Percentiles rank a stretch among this genome's conserved stretches.
Evolutionary conservation across 352 stramenopile species (phyloP).

Genomic region (Pythium aphanidermatum): DNA sequence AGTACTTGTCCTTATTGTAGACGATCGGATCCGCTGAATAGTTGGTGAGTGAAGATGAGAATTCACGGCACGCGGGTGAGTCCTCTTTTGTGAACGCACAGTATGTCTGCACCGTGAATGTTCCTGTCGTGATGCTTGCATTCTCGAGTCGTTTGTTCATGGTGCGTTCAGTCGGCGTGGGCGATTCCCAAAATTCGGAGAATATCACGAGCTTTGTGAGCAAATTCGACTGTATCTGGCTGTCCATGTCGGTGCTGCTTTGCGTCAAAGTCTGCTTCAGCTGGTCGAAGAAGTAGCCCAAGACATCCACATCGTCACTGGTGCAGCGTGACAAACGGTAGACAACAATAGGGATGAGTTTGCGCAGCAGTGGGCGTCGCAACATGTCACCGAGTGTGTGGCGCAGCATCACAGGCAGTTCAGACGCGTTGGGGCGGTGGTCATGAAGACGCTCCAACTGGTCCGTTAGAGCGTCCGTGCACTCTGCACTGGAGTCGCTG

Average conservation of each 20-base stretch:
- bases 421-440: neutral
- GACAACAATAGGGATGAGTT: conserved; percentile 20
- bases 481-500: neutral
- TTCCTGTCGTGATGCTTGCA: conserved; percentile 8
- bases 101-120: conserved; percentile 11
- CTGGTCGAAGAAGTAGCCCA: conserved; percentile 12
- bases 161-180: conserved; percentile 2
- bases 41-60: neutral
- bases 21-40: conserved; percentile 14
- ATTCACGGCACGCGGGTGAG: neutral
- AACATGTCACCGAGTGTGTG: conserved; percentile 13
- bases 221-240: conserved; percentile 9
- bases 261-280: neutral
- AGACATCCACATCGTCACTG: conserved; percentile 12
- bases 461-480: neutral
- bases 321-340: conserved; percentile 23
- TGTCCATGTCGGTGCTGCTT: neutral
- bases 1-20: conserved; percentile 23
- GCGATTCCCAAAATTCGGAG: conserved; percentile 22
- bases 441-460: conserved; percentile 2
- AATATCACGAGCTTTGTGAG: conserved; percentile 19
- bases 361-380: conserved; percentile 4
- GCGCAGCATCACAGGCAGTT: conserved; percentile 2
- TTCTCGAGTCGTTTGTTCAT: conserved; percentile 4
- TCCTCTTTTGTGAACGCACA: conserved; percentile 16